A percentile compares a stretch with the other conserved stretches of the same genome.
Conservation (phyloP, 257 asterid species). For the Datura wrightii region DNA sequence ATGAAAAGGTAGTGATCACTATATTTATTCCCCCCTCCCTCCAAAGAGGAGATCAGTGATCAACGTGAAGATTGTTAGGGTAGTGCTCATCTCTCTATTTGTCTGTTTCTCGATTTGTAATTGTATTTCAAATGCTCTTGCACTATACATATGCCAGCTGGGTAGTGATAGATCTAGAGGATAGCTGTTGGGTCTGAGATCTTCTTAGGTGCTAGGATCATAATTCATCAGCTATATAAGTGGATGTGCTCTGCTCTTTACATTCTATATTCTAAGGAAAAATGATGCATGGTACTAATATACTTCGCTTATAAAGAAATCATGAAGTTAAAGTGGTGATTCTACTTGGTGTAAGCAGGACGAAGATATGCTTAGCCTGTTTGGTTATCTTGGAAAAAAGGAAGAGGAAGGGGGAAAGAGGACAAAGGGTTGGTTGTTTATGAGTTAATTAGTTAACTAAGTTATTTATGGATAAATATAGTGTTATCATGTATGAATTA, state of each 20-base stretch:
- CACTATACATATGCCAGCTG: neutral
- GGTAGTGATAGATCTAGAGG: conserved; percentile 22
- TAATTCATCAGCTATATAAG: neutral
- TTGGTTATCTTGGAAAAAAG: neutral
- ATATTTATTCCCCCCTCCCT: neutral
- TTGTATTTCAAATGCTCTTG: neutral
- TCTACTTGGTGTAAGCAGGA: neutral
- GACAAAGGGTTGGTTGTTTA: neutral
- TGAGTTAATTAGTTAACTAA: neutral
- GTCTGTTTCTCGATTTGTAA: neutral
- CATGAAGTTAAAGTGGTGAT: neutral
- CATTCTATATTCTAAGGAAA: neutral
- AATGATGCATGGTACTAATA: neutral
- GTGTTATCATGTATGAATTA: conserved; percentile 3
- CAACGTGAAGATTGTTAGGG: neutral
- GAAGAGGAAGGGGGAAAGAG: neutral
- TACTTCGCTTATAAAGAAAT: neutral
- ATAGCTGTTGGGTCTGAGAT: neutral
- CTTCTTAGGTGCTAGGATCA: neutral
- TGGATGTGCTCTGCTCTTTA: neutral
- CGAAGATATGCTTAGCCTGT: neutral
- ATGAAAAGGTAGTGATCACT: neutral
- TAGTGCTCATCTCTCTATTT: neutral
- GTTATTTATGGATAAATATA: neutral
- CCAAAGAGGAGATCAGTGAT: neutral